Conservation (phyloP, 2,329 filamentous ascomycete species). For the Pestalotiopsis sp. region DNA sequence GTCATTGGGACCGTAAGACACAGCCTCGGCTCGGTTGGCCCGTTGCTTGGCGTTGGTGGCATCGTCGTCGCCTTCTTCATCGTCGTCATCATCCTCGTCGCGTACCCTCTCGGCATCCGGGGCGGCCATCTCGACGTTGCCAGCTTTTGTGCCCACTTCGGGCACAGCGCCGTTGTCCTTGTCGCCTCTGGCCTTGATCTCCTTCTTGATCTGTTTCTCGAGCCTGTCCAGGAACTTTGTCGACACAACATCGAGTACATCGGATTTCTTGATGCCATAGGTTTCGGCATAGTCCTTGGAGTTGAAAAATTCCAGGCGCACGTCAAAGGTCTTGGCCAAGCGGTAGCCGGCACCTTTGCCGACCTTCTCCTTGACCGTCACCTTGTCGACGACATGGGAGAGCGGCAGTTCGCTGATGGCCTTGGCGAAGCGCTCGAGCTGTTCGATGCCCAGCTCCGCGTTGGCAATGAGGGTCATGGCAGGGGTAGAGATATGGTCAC, state of each 20-base stretch:
- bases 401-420: slow-evolving; percentile 86
- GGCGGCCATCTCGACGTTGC: slow-evolving; percentile 55
- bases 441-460: slow-evolving; percentile 67
- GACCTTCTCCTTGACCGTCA: slow-evolving; percentile 78
- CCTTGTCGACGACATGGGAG: slow-evolving; percentile 80
- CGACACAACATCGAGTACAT: slow-evolving; percentile 82
- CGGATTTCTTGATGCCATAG: slow-evolving; percentile 79
- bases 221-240: slow-evolving; percentile 76
- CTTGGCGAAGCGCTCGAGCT: slow-evolving; percentile 84
- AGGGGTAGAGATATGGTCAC: slow-evolving; percentile 84
- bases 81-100: slow-evolving; percentile 62
- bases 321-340: slow-evolving; percentile 82
- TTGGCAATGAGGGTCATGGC: slow-evolving; percentile 84
- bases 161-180: slow-evolving; percentile 73
- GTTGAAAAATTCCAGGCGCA: slow-evolving; percentile 83
- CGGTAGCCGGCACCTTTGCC: slow-evolving; percentile 69
- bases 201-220: slow-evolving; percentile 70
- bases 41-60: slow-evolving; percentile 74
- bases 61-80: slow-evolving; percentile 79
- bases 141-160: slow-evolving; percentile 64
- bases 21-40: slow-evolving; percentile 77
- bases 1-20: slow-evolving; percentile 91
- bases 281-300: slow-evolving; percentile 80
- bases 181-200: slow-evolving; percentile 80
- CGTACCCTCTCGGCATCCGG: slow-evolving; percentile 34